Evolutionary conservation across 306 rosid genomes (phyloP), one percentile per base, ranked within the genome.

Genomic region (Trifolium dubium): DNA sequence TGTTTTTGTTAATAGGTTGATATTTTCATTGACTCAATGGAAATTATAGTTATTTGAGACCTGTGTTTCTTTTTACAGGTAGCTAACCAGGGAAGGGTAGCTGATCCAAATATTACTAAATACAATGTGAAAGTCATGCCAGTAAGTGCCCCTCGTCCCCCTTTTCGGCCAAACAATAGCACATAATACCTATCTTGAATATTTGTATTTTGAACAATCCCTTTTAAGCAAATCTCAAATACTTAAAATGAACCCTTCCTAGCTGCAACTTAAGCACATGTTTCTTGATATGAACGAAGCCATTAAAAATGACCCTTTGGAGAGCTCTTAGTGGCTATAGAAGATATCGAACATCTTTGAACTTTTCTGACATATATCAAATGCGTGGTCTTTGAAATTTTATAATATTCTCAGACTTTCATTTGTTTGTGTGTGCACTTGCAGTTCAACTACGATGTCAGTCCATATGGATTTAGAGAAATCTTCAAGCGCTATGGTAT

Each of bases 401-500:
- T 75, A 23, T 37, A 59, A 10, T 55, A 12, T 60, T 55, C 10
- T 64, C 44, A 28, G 23, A 37, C 72, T 73, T 76, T 58, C 66
- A 75, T 37, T 2, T 72, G 12, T 77, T 60, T 83, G 51, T 66
- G 71, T 83, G 51, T 66, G 71, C 50, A 19, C 80, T 4, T 88
- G 72, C 92, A 94, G 97, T 94, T 84, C 85, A 81, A 79, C 72
- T 80, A 88, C 65, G 97, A 92, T 34, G 77, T 83, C 50, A 94
- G 97, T 80, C 72, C 85, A 37, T 92, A 94, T 12, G 97, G 99
- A 79, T 94, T 94, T 81, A 86, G 99, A 81, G 96, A 94, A 82
- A 88, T 87, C 84, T 89, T 94, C 86, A 92, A 89, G 93, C 92
- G 92, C 56, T 77, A 88, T 14, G 89, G 90, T 40, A 74, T 91